Evolutionary conservation across 2,329 filamentous ascomycete species (phyloP), one percentile per base, ranked within the genome.

Genomic region (Anthostomella pinea): DNA sequence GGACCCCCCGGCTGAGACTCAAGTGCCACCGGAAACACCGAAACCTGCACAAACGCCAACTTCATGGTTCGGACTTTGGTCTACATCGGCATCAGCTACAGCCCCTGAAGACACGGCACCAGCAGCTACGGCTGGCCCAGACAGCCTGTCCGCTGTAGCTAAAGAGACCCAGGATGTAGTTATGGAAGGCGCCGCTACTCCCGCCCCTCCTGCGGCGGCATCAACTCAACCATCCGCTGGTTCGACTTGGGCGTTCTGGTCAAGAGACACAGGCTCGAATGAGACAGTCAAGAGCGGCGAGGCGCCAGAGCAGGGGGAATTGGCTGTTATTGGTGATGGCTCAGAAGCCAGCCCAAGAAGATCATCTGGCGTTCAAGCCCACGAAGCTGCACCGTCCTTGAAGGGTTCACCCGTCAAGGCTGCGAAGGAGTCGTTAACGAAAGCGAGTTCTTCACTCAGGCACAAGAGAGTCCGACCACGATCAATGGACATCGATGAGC

Each of bases 221-320:
- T 39, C 22, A 37, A 57, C 20, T 43, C 62, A 37, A n/a, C 70
- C 70, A 5, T 66, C 72, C 11, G 67, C 70, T 13, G 77, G 76
- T 9, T 84, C 85, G 1, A 85, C 82, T 0, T 91, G 86, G 86
- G 85, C 83, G 0, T 90, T 91, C 48, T 91, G 85, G 85, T 87
- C 82, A 10, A 77, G 73, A 29, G 79, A 83, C 47, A 61, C 69
- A 2, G 49, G 60, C 1, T 57, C 65, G 6, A 66, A 62, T 25
- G 48, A 59, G 8, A 52, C 51, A 3, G 56, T 52, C 1, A 65
- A 64, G 31, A 36, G 54, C 8, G 25, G 41, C 5, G 23, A 43
- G 10, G 21, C 54, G 2, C 65, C 54, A 22, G 75, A 70, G 51
- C 54, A 59, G 47, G 79, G 68, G 16, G 68, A 73, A 52, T 63